These are phyloP conservation scores for Hyphodiscus hymeniophilus DNA, from an alignment of 495 filamentous ascomycete genomes.

Conservation along the genomic window DNA sequence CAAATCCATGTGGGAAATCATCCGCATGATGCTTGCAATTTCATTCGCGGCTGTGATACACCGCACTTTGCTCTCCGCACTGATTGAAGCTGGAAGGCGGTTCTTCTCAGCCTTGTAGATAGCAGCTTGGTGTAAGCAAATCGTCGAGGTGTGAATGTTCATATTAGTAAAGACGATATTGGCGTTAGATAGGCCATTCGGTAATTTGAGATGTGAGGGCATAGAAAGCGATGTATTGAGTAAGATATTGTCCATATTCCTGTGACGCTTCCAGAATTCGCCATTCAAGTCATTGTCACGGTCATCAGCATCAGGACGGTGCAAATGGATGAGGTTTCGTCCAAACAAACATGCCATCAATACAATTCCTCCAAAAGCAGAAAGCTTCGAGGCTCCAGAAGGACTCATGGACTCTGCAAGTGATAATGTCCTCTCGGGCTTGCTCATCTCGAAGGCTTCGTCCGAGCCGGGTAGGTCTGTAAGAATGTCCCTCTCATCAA, in stretches of 20 bases:
- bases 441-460: slow-evolving; percentile 78
- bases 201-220: slow-evolving; percentile 75
- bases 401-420: slow-evolving; percentile 67
- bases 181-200: slow-evolving; percentile 62
- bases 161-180: slow-evolving; percentile 96
- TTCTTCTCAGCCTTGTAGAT: slow-evolving; percentile 97
- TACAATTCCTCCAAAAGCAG: slow-evolving; percentile 72
- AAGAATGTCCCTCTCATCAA: slow-evolving; percentile 88
- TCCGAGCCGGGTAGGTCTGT: slow-evolving; percentile 80
- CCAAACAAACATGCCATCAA: slow-evolving; percentile 86
- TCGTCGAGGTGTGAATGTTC: slow-evolving; percentile 92
- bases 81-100: slow-evolving; percentile 64
- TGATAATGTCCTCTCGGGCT: slow-evolving; percentile 57
- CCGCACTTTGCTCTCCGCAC: slow-evolving; percentile 80
- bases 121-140: slow-evolving; percentile 94
- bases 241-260: slow-evolving; percentile 81
- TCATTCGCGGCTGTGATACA: slow-evolving; percentile 92
- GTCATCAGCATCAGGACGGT: slow-evolving; percentile 78
- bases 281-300: slow-evolving; percentile 84
- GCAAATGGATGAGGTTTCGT: slow-evolving; percentile 87
- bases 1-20: slow-evolving; percentile 86
- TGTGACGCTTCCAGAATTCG: slow-evolving; percentile 92
- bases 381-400: slow-evolving; percentile 59
- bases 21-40: slow-evolving; percentile 93
- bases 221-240: slow-evolving; percentile 78